Evolutionary conservation across 2,329 filamentous ascomycete genomes (phyloP).

Genomic region (Ambrosiella cleistominuta): DNA sequence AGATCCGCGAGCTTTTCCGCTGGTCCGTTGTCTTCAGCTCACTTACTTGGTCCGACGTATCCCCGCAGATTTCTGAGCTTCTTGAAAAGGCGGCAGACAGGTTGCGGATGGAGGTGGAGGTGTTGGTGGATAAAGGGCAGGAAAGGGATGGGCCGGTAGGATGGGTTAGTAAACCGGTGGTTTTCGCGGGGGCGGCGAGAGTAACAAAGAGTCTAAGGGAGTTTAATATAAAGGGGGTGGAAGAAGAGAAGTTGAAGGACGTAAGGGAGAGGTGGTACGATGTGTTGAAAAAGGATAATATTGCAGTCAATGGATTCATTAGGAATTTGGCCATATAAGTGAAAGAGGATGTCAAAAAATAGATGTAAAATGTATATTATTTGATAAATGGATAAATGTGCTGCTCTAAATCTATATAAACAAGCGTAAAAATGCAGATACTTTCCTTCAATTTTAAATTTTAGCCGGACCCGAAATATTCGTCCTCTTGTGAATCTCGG

Average conservation of each 20-base stretch:
- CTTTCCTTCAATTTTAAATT: background rate
- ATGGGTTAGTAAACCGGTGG: conserved; percentile 50
- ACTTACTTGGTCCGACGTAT: background rate
- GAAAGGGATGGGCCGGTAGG: conserved; percentile 48
- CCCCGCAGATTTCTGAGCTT: conserved; percentile 25
- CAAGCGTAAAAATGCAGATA: background rate
- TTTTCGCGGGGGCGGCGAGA: conserved; percentile 42
- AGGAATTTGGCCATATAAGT: background rate
- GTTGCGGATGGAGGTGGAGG: conserved; percentile 6
- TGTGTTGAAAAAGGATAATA: conserved; percentile 5
- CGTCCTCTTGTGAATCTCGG: background rate
- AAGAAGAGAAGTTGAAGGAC: background rate
- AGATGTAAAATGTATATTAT: background rate
- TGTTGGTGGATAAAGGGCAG: conserved; percentile 20
- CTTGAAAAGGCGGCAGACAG: conserved; percentile 13
- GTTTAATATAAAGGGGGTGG: conserved; percentile 16
- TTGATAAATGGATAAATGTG: background rate
- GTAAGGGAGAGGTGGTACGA: conserved; percentile 13
- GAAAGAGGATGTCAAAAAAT: background rate
- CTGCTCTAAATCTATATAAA: background rate
- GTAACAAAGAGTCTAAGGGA: conserved; percentile 26
- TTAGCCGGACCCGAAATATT: background rate
- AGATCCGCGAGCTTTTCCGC: conserved; percentile 51
- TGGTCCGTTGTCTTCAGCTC: conserved; percentile 41
- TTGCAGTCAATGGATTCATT: background rate